Base-by-base conservation (phyloP, 805 yeast genomes). In the Nakazawaea sp. region DNA sequence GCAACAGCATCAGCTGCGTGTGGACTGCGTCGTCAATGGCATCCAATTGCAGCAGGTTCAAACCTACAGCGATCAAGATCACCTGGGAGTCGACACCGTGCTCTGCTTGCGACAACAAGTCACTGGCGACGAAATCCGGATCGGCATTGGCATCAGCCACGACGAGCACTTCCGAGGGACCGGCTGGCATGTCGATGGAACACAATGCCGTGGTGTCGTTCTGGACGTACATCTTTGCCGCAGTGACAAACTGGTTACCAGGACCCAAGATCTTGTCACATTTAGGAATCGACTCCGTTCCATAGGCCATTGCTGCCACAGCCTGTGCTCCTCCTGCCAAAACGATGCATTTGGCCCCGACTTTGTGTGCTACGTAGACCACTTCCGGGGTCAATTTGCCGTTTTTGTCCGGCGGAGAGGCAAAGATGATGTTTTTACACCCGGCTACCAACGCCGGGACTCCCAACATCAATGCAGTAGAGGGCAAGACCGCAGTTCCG, bases 271-370 rank as follows among this genome's bases (percentile, higher is more conserved):
- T 89, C 71, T 92, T 92, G 62, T 92, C 97, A 55, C 90, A 90
- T 62, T 92, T 92, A 36, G 95, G 83, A 35, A 92, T 81, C 26
- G 84, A 65, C 50, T 86, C 87, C 11, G 98, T 92, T 56, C 99
- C 99, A 58, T 92, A 92, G 2, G 98, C 98, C 95, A 92, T 77
- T 4, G 99, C 95, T 32, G 97, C 95, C 36, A 92, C 86, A 5
- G 98, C 99, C 68, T 92, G 99, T 3, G 98, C 98, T 53, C 99
- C 99, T 51, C 99, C 99, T 1, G 98, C 98, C 50, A 92, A 68
- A 8, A 92, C 87, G 52, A 92, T 88, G 49, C 81, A 74, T 42
- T 77, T 70, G 29, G 97, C 97, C 41, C 97, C 97, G 46, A 92
- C 80, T 61, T 88, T 88, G 61, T 87, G 86, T 16, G 99, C 98